phyloP scores from a whole-genome alignment of 768 basidiomycete species.

The Mycena galericulata region DNA sequence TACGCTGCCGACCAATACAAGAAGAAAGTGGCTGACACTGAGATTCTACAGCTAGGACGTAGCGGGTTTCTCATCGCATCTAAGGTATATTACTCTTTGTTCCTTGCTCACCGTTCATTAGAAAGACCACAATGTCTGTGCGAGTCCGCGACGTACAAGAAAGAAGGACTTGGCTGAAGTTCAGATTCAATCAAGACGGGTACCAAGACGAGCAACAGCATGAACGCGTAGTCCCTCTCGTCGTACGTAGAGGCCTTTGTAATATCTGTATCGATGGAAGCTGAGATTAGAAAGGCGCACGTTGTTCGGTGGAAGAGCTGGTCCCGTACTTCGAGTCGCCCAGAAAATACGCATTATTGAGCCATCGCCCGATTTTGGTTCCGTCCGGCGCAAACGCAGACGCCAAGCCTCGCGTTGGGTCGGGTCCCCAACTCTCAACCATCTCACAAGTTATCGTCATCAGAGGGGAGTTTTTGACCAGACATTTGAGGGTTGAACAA shows the following conservation, averaged over 20 bases:
- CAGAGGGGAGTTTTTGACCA: neutral
- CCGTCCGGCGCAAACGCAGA: neutral
- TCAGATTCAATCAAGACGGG: too few species aligned
- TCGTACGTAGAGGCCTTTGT: neutral
- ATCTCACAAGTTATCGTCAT: conserved; percentile 5
- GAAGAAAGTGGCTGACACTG: too few species aligned
- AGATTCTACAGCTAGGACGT: too few species aligned
- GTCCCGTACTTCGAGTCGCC: neutral
- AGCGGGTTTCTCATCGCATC: too few species aligned
- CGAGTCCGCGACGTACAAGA: too few species aligned
- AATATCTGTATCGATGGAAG: neutral
- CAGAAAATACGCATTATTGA: neutral
- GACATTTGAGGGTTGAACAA: neutral
- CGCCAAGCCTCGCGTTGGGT: neutral
- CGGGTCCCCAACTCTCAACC: too few species aligned
- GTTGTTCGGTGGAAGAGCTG: neutral
- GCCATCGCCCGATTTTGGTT: neutral
- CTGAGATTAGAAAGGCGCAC: neutral
- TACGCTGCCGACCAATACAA: too few species aligned
- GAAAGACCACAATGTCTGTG: too few species aligned
- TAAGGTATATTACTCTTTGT: too few species aligned
- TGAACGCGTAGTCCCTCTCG: neutral
- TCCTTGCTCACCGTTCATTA: too few species aligned
- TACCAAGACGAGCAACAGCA: neutral
- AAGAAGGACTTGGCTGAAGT: too few species aligned